Evolutionary conservation across 495 filamentous ascomycete species (phyloP).

Genomic region (Cairneyella variabilis): DNA sequence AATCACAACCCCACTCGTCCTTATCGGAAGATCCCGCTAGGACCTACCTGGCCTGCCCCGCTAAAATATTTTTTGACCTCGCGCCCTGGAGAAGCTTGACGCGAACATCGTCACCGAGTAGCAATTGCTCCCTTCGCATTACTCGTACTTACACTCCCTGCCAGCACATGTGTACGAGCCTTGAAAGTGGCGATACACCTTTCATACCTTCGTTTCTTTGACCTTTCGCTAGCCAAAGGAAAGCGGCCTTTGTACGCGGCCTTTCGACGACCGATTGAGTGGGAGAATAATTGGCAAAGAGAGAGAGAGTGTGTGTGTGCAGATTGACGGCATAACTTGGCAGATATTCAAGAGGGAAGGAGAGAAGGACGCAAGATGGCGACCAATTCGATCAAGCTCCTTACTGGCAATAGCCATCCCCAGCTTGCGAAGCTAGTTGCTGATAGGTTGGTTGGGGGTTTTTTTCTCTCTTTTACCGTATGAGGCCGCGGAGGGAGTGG

Average conservation of each 20-base stretch:
- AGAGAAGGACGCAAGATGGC: slow-evolving; percentile 46
- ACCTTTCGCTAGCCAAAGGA: neutral
- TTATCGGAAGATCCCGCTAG: neutral
- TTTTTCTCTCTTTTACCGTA: no score
- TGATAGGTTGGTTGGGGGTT: slow-evolving; percentile 58
- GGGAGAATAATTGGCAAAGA: no score
- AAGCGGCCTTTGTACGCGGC: no score
- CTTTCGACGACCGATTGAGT: no score
- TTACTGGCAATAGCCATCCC: slow-evolving; percentile 95
- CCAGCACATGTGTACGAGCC: no score
- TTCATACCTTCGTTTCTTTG: neutral
- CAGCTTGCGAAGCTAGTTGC: slow-evolving; percentile 85
- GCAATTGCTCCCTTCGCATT: no score
- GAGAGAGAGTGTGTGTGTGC: neutral
- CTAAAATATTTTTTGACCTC: slow-evolving; percentile 8
- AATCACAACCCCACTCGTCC: neutral
- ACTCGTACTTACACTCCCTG: no score
- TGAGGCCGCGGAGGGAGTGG: no score
- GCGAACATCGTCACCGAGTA: no score
- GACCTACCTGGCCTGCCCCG: neutral
- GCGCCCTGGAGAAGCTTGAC: no score
- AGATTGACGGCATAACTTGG: no score
- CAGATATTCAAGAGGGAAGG: neutral
- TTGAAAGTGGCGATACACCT: no score
- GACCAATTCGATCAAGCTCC: slow-evolving; percentile 90